Evolutionary conservation across 2,329 filamentous ascomycete genomes (phyloP).

Genomic region (Alternaria alternata): DNA sequence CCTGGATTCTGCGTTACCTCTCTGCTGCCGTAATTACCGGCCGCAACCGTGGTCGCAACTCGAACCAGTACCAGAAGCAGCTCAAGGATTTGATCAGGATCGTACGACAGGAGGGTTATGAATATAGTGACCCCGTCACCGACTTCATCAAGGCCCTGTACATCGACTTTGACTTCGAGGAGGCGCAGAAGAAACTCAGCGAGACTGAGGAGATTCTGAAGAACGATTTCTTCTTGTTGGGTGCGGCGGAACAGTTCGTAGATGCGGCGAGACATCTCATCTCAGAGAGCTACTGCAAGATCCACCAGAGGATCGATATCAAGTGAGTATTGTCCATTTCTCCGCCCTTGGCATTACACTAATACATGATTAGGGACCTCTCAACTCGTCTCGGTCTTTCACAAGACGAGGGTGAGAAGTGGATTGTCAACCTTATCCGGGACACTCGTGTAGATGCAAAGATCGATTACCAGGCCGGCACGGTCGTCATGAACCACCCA

Average conservation of each 20-base stretch:
- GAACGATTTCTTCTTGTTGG: slow-evolving; percentile 93
- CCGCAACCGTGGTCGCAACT: slow-evolving; percentile 69
- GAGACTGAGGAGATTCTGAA: slow-evolving; percentile 91
- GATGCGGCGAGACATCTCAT: slow-evolving; percentile 95
- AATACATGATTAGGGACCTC: slow-evolving; percentile 68
- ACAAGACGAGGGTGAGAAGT: slow-evolving; percentile 97
- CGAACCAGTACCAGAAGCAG: slow-evolving; percentile 98
- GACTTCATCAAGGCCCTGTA: slow-evolving; percentile 97
- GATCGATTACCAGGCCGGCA: slow-evolving; percentile 99
- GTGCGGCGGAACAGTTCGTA: slow-evolving; percentile 85
- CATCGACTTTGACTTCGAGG: slow-evolving; percentile 96
- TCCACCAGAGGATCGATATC: slow-evolving; percentile 98
- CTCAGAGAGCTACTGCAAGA: slow-evolving; percentile 99
- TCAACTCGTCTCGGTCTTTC: slow-evolving; percentile 89
- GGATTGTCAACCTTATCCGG: slow-evolving; percentile 99
- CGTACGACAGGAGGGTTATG: slow-evolving; percentile 95
- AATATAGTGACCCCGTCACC: slow-evolving; percentile 95
- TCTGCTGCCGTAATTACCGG: slow-evolving; percentile 95
- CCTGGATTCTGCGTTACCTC: slow-evolving; percentile 95
- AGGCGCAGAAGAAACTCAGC: slow-evolving; percentile 86
- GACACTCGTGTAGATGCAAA: slow-evolving; percentile 98
- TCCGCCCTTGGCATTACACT: slow-evolving; percentile 11
- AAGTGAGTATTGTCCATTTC: slow-evolving; percentile 62
- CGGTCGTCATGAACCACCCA: slow-evolving; percentile 99
- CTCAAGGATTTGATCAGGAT: slow-evolving; percentile 96